Base-by-base conservation (phyloP, 2,329 filamentous ascomycete genomes). In the Diplodia intermedia region DNA sequence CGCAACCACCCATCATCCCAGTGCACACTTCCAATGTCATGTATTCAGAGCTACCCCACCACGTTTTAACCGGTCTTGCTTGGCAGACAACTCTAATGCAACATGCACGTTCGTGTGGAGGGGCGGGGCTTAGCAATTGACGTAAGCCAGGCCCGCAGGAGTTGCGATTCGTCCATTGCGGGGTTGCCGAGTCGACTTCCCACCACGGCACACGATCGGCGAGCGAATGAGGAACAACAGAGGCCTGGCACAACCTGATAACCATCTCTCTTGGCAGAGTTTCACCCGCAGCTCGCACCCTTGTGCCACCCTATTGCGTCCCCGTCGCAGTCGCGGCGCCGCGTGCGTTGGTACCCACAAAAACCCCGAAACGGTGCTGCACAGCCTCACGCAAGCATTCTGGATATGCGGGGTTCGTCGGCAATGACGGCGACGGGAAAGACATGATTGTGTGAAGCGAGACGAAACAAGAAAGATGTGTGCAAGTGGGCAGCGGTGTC, bases 71-170 rank as follows among this genome's bases (percentile, higher is more conserved):
- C 56, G 56, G 40, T 20, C 38, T 6, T 47, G 56, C 56, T 61
- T 61, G 56, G 56, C 56, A 15, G 15, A 6, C 56, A 61, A 61
- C 56, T 61, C 38, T 49, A 61, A 61, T 31, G 56, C 56, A 33
- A 61, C 38, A 31, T 33, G 56, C 55, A 61, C 11, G 56, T 31
- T 49, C 20, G 6, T 57, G 54, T 14, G 36, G 54, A 55, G 14
- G 40, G 56, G n/a, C n/a, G n/a, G n/a, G 56, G 56, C 56, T 61
- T 47, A 61, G 56, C 56, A 61, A 12, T 61, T 47, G 56, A 61
- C 56, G 56, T 61, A 61, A 61, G 38, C 40, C 56, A 47, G 40
- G 56, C 38, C 56, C 56, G 18, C 7, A 3, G n/a, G 11, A 15
- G 38, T 4, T 14, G 15, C n/a, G 56, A 61, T 61, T 61, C 38